A percentile compares a stretch with the other conserved stretches of the same genome.
phyloP scores from a whole-genome alignment of 768 basidiomycete genomes.

The Podaxis sp. region DNA sequence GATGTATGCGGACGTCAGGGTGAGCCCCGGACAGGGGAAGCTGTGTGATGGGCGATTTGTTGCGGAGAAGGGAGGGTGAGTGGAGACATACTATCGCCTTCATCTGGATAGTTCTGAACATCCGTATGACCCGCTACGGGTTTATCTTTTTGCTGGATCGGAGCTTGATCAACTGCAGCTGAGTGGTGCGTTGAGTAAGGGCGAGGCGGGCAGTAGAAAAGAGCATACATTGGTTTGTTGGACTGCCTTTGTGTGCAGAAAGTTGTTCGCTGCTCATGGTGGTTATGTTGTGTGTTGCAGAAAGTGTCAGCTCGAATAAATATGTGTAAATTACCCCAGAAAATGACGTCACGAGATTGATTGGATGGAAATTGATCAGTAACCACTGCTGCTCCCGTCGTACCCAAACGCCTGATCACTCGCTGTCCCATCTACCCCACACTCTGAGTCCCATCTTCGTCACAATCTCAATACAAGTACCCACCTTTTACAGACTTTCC shows the following conservation, averaged over 20 bases:
- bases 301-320: not conserved
- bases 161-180: not conserved
- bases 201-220: too few species aligned
- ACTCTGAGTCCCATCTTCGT: too few species aligned
- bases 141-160: not conserved
- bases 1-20: not conserved
- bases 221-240: not conserved
- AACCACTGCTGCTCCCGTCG: too few species aligned
- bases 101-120: not conserved
- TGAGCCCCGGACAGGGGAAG: too few species aligned
- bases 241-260: not conserved
- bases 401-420: too few species aligned
- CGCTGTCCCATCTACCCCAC: too few species aligned
- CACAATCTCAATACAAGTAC: too few species aligned
- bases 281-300: not conserved
- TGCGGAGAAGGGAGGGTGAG: not conserved
- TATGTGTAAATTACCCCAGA: not conserved
- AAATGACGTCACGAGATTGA: not conserved
- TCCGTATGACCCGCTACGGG: not conserved
- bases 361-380: not conserved
- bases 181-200: not conserved
- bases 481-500: too few species aligned
- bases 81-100: slow-evolving; percentile 1
- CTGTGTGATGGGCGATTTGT: not conserved
- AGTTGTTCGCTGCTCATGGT: not conserved